phyloP scores from a whole-genome alignment of 345 rosid species.

The Euphorbia peplus region DNA sequence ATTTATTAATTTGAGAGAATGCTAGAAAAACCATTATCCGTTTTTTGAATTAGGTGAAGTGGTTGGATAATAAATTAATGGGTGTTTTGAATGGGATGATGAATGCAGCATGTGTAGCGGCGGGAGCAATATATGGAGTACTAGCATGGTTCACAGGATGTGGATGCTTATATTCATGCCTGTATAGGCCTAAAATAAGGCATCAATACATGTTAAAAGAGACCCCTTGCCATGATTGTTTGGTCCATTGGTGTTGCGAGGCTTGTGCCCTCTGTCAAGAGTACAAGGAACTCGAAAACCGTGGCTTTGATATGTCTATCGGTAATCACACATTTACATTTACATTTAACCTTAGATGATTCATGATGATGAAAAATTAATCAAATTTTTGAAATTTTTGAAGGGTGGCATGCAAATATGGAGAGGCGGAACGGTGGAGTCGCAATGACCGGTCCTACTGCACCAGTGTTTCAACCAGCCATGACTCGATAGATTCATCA shows the following conservation, averaged over 20 bases:
- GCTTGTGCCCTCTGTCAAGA: constrained; percentile 38
- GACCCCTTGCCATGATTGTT: constrained; percentile 24
- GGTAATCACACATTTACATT: constrained; percentile 14
- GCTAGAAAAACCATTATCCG: too few relatives aligned
- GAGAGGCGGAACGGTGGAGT: background rate
- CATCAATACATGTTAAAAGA: constrained; percentile 24
- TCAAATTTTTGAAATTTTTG: background rate
- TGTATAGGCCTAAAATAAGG: constrained; percentile 31
- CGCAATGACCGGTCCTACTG: constrained; percentile 3
- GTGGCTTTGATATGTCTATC: constrained; percentile 39
- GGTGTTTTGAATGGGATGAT: background rate
- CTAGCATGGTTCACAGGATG: constrained; percentile 14
- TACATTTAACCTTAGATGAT: too few relatives aligned
- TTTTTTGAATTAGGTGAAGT: too few relatives aligned
- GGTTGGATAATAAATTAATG: too few relatives aligned
- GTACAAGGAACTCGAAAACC: constrained; percentile 38
- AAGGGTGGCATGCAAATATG: constrained; percentile 14
- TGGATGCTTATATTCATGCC: constrained; percentile 23
- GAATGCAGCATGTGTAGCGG: constrained; percentile 36
- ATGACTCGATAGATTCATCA: constrained; percentile 31
- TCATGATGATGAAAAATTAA: background rate
- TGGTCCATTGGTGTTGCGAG: constrained; percentile 37
- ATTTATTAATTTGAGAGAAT: too few relatives aligned
- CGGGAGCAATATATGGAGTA: constrained; percentile 24
- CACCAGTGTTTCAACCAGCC: constrained; percentile 17